A percentile compares a stretch with the other conserved stretches of the same genome.
Evolutionary conservation across 2,329 filamentous ascomycete genomes (phyloP).

Genomic region (Calonectria honghensis): DNA sequence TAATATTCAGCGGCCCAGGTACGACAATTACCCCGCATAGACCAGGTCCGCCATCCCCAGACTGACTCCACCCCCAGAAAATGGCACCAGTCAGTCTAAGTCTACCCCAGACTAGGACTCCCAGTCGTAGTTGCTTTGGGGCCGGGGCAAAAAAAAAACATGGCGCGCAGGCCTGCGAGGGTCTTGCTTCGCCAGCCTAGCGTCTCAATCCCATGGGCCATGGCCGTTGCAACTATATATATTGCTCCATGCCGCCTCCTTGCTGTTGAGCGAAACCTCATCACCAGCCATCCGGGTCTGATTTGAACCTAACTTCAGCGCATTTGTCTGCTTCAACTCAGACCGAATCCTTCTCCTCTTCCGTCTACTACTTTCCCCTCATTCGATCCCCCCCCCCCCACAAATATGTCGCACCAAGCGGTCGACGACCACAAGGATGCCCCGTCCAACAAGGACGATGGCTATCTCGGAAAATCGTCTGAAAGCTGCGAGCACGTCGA

Average conservation of each 20-base stretch:
- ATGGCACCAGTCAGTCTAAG: constrained; percentile 32
- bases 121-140: constrained; percentile 2
- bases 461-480: constrained; percentile 25
- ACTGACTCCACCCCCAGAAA: constrained; percentile 41
- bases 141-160: neutral
- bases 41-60: constrained; percentile 39
- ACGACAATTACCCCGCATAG: constrained; percentile 42
- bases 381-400: neutral
- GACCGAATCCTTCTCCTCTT: neutral
- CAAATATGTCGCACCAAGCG: constrained; percentile 35
- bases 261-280: neutral
- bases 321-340: constrained; percentile 7
- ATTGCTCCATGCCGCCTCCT: constrained; percentile 13
- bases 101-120: constrained; percentile 34
- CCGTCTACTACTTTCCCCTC: neutral
- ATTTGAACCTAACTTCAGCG: neutral
- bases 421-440: constrained; percentile 34
- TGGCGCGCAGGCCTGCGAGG: constrained; percentile 6
- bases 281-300: constrained; percentile 20
- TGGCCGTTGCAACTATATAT: constrained; percentile 42
- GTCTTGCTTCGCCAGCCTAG: constrained; percentile 24
- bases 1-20: constrained; percentile 41
- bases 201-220: constrained; percentile 35
- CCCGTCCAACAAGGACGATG: constrained; percentile 34
- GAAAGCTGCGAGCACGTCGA: constrained; percentile 40